Conservation (phyloP, 2,329 filamentous ascomycete genomes). For the Paramyrothecium roridum region DNA sequence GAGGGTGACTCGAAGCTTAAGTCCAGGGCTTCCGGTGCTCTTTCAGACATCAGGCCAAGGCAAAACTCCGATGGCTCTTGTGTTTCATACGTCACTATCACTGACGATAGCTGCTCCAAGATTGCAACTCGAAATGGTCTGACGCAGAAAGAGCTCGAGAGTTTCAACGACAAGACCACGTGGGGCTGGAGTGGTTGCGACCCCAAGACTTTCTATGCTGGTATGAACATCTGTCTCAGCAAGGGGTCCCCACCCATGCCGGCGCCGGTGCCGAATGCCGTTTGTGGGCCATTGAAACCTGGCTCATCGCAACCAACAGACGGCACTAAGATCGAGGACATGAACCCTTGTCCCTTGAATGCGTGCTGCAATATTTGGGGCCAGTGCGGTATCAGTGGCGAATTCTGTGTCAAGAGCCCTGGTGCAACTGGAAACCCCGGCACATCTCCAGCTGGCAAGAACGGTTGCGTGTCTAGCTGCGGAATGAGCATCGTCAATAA, state of each 20-base stretch:
- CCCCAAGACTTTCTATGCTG: neutral
- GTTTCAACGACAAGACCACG: constrained; percentile 8
- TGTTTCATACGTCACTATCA: neutral
- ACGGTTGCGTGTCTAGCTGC: constrained; percentile 21
- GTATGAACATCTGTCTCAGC: constrained; percentile 17
- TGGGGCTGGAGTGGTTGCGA: constrained; percentile 23
- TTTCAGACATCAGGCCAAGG: neutral
- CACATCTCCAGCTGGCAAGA: constrained; percentile 13
- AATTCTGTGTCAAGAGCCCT: constrained; percentile 29
- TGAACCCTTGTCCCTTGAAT: constrained; percentile 25
- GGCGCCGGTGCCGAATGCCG: constrained; percentile 22
- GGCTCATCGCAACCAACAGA: constrained; percentile 26
- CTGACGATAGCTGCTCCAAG: neutral
- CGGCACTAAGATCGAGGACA: constrained; percentile 14
- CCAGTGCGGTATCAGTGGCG: constrained; percentile 9
- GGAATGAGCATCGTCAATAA: constrained; percentile 13
- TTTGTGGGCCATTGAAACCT: constrained; percentile 39
- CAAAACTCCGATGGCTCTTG: neutral
- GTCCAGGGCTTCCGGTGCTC: neutral
- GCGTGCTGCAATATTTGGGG: constrained; percentile 10
- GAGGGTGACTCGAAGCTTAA: neutral
- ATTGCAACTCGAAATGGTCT: neutral
- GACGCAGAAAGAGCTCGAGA: neutral
- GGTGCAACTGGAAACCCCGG: constrained; percentile 28
- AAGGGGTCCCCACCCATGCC: constrained; percentile 19